Evolutionary conservation across 331 rosid genomes (phyloP), one percentile per base, ranked within the genome.

Genomic region (Telfairia occidentalis): DNA sequence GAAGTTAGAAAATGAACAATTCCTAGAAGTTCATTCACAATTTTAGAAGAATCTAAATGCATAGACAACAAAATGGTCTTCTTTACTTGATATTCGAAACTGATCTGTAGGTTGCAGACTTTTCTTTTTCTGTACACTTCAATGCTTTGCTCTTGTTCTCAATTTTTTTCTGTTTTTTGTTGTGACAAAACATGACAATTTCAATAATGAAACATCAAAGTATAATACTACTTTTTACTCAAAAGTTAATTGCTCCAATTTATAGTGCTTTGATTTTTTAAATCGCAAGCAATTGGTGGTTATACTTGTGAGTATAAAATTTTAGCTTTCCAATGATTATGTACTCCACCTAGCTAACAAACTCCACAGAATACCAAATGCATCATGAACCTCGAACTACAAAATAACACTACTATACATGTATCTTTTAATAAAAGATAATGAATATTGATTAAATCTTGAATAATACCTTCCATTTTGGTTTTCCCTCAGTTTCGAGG

Each of bases 391-490:
- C 29, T 54, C 61, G 8, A 54, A 54, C 29, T 19, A 23, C 32
- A 54, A 8, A 23, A 54, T 9, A 18, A 64, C 26, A 38, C 49
- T 9, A 10, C 71, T 64, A 35, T 23, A 64, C 70, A 37, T 9
- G 19, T 12, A n/a, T 34, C 45, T 48, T 71, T 71, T 71, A 49
- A 59, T 24, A 76, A 30, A 28, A 60, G 45, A 60, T 13, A 74
- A 43, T 43, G 67, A 29, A 26, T 18, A 16, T 29, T 29, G 42
- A 54, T 29, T 30, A 8, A 46, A 46, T 43, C 37, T 30, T 46
- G 42, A n/a, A 52, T 30, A 18, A 48, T 85, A 95, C 99, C 97
- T 95, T 95, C 99, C 99, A 95, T 80, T 95, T 95, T 38, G 97
- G 90, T 78, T 92, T 95, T 76, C 88, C 97, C 78, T 95, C 99